A percentile compares a stretch with the other conserved stretches of the same genome.
Evolutionary conservation across 2,329 filamentous ascomycete species (phyloP).

Genomic region (Hypomyces perniciosus): DNA sequence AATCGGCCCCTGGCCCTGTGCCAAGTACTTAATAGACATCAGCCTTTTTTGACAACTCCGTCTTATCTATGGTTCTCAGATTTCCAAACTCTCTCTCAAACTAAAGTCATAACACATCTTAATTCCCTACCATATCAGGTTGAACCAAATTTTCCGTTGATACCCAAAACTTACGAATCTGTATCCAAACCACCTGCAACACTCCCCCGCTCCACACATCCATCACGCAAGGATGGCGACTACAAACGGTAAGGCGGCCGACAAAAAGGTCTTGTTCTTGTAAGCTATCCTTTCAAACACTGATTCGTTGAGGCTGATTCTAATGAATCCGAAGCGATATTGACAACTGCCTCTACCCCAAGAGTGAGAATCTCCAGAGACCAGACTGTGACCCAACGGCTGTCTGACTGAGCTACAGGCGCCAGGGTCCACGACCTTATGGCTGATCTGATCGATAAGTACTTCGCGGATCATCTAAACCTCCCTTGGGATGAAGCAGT

Average conservation of each 20-base stretch:
- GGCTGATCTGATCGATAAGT: constrained; percentile 69
- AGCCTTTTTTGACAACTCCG: no score
- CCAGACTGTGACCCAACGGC: constrained; percentile 3
- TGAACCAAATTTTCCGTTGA: no score
- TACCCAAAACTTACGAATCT: no score
- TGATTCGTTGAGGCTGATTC: neutral
- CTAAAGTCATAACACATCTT: neutral
- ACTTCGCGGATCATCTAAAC: constrained; percentile 63
- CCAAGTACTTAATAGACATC: no score
- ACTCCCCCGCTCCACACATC: neutral
- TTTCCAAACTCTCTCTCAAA: neutral
- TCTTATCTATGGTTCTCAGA: neutral
- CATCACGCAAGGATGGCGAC: constrained; percentile 22
- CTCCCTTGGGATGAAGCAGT: constrained; percentile 73
- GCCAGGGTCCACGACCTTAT: constrained; percentile 83
- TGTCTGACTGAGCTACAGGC: constrained; percentile 36
- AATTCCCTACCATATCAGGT: neutral
- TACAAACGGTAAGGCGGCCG: constrained; percentile 27
- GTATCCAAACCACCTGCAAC: constrained; percentile 7
- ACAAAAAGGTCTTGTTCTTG: constrained; percentile 41
- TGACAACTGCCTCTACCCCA: constrained; percentile 94
- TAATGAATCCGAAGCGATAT: constrained; percentile 66
- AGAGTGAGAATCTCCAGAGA: constrained; percentile 50
- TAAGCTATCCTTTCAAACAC: constrained; percentile 17
- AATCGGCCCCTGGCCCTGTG: neutral